Evolutionary conservation across 805 yeast species (phyloP), one percentile per base, ranked within the genome.

Genomic region (Ogataea corticis): DNA sequence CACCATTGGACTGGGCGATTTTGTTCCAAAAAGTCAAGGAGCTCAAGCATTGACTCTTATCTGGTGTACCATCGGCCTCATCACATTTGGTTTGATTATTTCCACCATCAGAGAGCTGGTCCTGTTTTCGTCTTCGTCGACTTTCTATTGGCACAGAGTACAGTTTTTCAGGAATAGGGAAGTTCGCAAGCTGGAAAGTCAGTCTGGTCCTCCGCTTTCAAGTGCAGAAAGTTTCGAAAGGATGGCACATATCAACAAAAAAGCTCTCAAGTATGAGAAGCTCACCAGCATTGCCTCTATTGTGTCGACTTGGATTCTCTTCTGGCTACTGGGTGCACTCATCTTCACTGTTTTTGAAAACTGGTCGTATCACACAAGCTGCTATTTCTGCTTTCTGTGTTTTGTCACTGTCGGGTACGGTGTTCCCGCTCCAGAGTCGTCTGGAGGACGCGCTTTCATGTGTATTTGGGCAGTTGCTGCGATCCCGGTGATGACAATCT

Each of bases 401-500:
- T 73, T 90, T 42, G 66, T 88, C 6, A 87, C 96, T 0, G 85
- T 90, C 45, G 96, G 96, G 0, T 88, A 86, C 63, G 97, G 96
- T 25, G 90, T 83, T 58, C 81, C 70, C 54, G 71, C 80, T 1
- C 96, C 96, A 1, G 45, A 40, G 1, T 65, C 82, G 0, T 66
- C 82, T 1, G 83, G 85, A 5, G 95, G 96, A 0, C 67, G 85
- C 33, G 76, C 84, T 0, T 79, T 88, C 53, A 89, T 89, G 56
- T 80, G 87, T 7, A 65, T 80, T 9, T 90, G 96, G 96, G 85
- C 90, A 0, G 61, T 90, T 16, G 69, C 81, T 6, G 96, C 96
- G 0, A 83, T 90, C 17, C 97, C 97, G 1, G 70, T 88, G 41
- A 88, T 89, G 95, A 86, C 96, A 2, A 82, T 84, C 14, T 71